Conservation (phyloP, 495 filamentous ascomycete species). For the Penicillium salamii region DNA sequence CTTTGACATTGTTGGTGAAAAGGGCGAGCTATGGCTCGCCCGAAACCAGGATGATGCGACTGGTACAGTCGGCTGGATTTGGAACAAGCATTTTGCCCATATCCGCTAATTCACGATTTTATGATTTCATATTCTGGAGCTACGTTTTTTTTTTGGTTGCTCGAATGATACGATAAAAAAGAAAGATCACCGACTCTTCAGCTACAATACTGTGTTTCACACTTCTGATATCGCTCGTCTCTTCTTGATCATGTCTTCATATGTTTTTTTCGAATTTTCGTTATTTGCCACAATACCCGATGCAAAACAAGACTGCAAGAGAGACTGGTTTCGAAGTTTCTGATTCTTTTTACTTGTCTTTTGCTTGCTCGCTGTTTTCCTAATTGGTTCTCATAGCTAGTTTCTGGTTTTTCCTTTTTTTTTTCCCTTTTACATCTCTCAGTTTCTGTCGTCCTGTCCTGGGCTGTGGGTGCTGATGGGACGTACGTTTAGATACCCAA, state of each 20-base stretch:
- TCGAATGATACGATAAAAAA: not conserved
- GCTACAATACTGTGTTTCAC: not conserved
- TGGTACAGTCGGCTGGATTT: slow-evolving; percentile 90
- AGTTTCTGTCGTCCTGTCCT: slow-evolving; percentile 4
- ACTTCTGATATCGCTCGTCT: not conserved
- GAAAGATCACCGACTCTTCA: no score
- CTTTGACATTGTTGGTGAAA: slow-evolving; percentile 88
- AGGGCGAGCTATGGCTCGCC: slow-evolving; percentile 96
- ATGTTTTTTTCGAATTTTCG: not conserved
- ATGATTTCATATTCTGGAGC: not conserved
- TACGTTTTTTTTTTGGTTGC: not conserved
- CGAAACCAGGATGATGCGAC: slow-evolving; percentile 89
- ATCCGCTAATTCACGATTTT: not conserved
- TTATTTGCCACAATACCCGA: not conserved
- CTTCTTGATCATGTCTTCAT: not conserved
- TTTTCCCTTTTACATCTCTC: not conserved
- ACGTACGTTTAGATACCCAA: slow-evolving; percentile 30
- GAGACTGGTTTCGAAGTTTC: not conserved
- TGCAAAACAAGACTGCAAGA: not conserved
- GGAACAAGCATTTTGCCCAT: slow-evolving; percentile 83
- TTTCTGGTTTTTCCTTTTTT: no score
- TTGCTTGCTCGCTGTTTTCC: not conserved
- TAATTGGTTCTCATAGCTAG: no score
- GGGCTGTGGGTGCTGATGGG: not conserved
- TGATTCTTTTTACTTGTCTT: not conserved